Percentiles rank a stretch among this genome's conserved stretches.
phyloP scores from a whole-genome alignment of 2,329 filamentous ascomycete genomes.

The Colletotrichum sp. region DNA sequence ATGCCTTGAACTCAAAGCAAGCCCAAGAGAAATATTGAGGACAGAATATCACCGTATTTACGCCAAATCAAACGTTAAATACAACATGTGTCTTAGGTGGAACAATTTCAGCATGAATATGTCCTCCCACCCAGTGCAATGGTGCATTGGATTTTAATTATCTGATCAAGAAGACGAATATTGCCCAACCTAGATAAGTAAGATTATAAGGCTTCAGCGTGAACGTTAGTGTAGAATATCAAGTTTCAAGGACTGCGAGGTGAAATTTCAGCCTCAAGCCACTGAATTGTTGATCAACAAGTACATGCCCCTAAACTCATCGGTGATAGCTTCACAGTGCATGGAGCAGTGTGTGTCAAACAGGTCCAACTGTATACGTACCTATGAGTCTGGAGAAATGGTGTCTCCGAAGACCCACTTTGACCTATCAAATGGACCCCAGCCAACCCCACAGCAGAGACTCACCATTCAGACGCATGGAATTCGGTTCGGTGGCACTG shows the following conservation, averaged over 20 bases:
- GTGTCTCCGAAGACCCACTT: background rate
- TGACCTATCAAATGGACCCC: background rate
- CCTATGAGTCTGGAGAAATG: background rate
- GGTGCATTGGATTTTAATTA: background rate
- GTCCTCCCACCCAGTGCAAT: background rate
- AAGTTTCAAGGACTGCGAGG: rapidly evolving
- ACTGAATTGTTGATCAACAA: background rate
- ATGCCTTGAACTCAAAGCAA: background rate
- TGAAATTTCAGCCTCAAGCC: background rate
- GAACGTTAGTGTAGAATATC: rapidly evolving
- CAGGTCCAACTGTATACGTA: background rate
- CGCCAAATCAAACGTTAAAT: background rate
- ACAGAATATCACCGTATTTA: rapidly evolving
- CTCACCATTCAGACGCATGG: background rate
- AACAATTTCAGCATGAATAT: background rate
- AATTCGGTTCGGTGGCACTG: background rate
- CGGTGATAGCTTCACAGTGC: background rate
- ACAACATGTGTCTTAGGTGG: background rate
- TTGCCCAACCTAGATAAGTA: background rate
- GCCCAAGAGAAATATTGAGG: background rate
- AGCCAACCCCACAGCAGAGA: background rate
- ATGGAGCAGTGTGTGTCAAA: rapidly evolving
- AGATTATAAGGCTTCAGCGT: rapidly evolving
- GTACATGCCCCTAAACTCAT: background rate
- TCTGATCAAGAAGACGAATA: background rate